These are phyloP conservation scores for Osmanthus fragrans DNA, from an alignment of 257 asterid species.

Conservation along the genomic window DNA sequence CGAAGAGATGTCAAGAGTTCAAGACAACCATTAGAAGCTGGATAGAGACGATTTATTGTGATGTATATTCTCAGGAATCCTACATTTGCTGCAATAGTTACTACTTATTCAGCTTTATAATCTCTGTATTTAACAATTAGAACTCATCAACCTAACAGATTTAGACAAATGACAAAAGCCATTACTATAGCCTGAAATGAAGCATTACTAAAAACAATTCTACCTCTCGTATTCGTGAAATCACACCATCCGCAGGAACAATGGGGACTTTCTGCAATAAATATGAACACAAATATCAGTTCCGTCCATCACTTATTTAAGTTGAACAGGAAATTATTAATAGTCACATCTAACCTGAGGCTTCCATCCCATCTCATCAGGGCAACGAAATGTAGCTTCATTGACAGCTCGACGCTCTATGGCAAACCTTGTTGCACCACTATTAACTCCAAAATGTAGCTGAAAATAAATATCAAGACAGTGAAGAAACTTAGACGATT, in stretches of 20 bases:
- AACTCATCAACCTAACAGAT: too few relatives aligned
- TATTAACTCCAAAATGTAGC: conserved; percentile 97
- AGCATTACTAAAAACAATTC: conserved; percentile 2
- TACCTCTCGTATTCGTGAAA: conserved; percentile 64
- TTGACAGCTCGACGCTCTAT: conserved; percentile 87
- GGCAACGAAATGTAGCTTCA: conserved; percentile 98
- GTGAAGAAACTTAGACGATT: conserved; percentile 18
- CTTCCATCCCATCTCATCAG: conserved; percentile 99
- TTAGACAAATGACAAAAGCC: not conserved
- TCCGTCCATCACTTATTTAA: not conserved
- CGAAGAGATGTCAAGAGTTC: not conserved
- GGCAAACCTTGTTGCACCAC: conserved; percentile 95
- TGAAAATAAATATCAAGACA: conserved; percentile 33
- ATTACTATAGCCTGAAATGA: not conserved
- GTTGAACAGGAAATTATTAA: conserved; percentile 2
- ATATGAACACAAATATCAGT: conserved; percentile 6
- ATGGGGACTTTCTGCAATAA: conserved; percentile 65
- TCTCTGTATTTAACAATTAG: too few relatives aligned
- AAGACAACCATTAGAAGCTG: not conserved
- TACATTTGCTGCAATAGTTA: too few relatives aligned
- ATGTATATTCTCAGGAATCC: too few relatives aligned
- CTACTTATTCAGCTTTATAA: too few relatives aligned
- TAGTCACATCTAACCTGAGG: conserved; percentile 62
- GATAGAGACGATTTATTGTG: not conserved
- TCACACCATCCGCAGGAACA: conserved; percentile 49